These are phyloP conservation scores for Adansonia rubrostipa DNA, from an alignment of 441 rosid species.

Conservation along the genomic window DNA sequence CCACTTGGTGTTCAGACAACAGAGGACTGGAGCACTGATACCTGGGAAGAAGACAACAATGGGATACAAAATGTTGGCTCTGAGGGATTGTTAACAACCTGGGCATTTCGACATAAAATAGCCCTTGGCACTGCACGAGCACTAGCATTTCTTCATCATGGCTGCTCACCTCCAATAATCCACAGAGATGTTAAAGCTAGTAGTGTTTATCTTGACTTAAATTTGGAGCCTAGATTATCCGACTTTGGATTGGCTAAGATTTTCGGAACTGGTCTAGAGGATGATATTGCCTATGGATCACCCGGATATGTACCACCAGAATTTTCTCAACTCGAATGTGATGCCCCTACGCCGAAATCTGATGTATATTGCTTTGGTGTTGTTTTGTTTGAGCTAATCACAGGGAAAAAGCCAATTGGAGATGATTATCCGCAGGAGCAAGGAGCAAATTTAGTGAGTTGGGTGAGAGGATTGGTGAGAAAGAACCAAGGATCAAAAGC, in stretches of 20 bases:
- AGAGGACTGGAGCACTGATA: conserved; percentile 89
- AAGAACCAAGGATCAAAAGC: conserved; percentile 62
- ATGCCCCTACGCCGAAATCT: conserved; percentile 72
- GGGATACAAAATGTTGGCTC: conserved; percentile 66
- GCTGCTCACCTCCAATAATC: conserved; percentile 86
- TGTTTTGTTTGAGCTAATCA: conserved; percentile 77
- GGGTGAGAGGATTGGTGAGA: conserved; percentile 78
- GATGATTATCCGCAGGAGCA: conserved; percentile 74
- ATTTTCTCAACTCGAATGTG: conserved; percentile 57
- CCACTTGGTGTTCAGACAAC: conserved; percentile 82
- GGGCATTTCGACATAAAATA: conserved; percentile 83
- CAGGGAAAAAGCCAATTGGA: conserved; percentile 76
- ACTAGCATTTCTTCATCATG: conserved; percentile 89
- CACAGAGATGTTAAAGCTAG: conserved; percentile 92
- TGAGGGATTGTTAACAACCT: conserved; percentile 65
- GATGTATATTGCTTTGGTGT: conserved; percentile 94
- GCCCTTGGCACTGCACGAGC: conserved; percentile 94
- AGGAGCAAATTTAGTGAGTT: conserved; percentile 59
- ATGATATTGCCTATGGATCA: conserved; percentile 67
- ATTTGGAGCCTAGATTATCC: conserved; percentile 82
- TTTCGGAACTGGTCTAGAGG: conserved; percentile 77
- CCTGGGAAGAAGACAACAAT: conserved; percentile 76
- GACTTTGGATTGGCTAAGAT: conserved; percentile 88
- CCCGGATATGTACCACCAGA: conserved; percentile 89
- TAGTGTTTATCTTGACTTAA: conserved; percentile 81